These are phyloP conservation scores for Carex kokanica DNA, from an alignment of 176 grass and related monocot genomes.

Conservation along the genomic window DNA sequence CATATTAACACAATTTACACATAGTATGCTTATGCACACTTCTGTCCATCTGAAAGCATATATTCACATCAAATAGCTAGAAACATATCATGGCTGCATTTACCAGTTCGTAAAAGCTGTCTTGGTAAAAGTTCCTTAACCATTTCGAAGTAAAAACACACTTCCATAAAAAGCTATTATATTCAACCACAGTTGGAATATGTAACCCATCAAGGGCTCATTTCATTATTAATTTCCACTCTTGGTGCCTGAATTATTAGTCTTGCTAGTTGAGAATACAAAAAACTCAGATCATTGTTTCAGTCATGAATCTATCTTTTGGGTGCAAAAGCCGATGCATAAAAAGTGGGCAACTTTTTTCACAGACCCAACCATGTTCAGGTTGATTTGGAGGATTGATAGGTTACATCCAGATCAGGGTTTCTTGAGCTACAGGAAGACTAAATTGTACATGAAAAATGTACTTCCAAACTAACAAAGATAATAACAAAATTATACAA, in stretches of 20 bases:
- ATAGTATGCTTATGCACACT: not conserved
- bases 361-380: not conserved
- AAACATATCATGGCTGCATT: not conserved
- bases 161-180: not conserved
- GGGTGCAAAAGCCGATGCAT: not conserved
- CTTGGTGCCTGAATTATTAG: not conserved
- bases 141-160: too few relatives aligned
- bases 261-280: not conserved
- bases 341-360: not conserved
- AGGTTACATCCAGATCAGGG: not conserved
- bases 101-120: not conserved
- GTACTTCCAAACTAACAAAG: not conserved
- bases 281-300: not conserved
- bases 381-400: not conserved
- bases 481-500: constrained; percentile 15
- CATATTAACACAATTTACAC: not conserved
- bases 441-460: not conserved
- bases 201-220: not conserved
- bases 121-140: not conserved
- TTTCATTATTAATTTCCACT: not conserved
- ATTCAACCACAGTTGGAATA: not conserved
- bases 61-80: not conserved
- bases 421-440: not conserved
- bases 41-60: not conserved
- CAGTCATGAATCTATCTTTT: not conserved